Percentiles rank a stretch among this genome's conserved stretches.
These are phyloP conservation scores for Capronia americana DNA, from an alignment of 2,329 filamentous ascomycete species.

Conservation along the genomic window DNA sequence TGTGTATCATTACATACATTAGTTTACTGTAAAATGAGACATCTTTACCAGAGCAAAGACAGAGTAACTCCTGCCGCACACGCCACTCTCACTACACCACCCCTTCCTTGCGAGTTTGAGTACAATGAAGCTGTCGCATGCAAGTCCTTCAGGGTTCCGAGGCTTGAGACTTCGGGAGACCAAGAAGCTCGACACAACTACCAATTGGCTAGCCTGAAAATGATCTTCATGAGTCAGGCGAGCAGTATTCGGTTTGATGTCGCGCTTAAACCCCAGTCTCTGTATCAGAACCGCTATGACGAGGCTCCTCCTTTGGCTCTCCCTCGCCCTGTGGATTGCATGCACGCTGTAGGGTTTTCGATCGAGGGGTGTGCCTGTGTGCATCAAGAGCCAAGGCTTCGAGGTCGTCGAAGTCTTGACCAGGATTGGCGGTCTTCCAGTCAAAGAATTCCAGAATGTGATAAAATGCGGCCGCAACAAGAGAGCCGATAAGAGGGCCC, in stretches of 20 bases:
- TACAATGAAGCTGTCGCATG: not conserved
- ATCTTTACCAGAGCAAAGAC: not conserved
- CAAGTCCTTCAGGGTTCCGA: not conserved
- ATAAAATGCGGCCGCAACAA: slow-evolving; percentile 57
- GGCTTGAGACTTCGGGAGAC: not conserved
- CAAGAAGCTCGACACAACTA: not conserved
- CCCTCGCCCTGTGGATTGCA: not conserved
- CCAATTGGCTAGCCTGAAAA: not conserved
- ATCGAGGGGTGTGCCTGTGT: slow-evolving; percentile 1
- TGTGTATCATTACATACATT: not conserved
- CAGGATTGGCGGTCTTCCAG: slow-evolving; percentile 53
- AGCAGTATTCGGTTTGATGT: not conserved
- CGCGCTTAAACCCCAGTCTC: not conserved
- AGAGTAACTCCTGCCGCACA: not conserved
- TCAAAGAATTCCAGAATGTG: slow-evolving; percentile 52
- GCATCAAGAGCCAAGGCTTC: slow-evolving; percentile 19
- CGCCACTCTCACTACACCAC: not conserved
- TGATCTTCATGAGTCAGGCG: not conserved
- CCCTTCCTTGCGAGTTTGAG: not conserved
- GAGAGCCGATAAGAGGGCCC: slow-evolving; percentile 52
- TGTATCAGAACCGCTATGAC: not conserved
- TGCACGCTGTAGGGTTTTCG: not conserved
- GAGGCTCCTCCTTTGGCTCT: slow-evolving; percentile 3
- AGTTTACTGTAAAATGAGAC: not conserved
- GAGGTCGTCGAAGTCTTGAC: slow-evolving; percentile 56